phyloP scores from a whole-genome alignment of 768 basidiomycete species.

The Lentinula boryana region DNA sequence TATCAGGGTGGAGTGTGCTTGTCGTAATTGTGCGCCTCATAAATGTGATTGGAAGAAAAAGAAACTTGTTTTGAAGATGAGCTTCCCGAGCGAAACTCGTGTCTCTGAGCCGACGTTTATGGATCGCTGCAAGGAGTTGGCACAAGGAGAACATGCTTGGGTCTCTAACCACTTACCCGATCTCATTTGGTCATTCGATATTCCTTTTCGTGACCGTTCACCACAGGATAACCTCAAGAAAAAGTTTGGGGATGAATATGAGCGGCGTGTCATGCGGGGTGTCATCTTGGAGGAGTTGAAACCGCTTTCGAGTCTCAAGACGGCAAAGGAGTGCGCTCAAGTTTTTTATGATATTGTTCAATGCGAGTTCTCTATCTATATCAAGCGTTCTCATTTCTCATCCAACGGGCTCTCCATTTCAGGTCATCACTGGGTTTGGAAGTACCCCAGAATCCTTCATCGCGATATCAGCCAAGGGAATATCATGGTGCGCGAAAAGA shows the following conservation, averaged over 20 bases:
- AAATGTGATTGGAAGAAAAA: too few relatives aligned
- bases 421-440: not conserved
- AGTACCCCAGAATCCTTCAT: not conserved
- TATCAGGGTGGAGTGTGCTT: not conserved
- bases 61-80: not conserved
- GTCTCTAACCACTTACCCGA: not conserved
- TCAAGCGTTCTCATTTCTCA: not conserved
- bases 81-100: not conserved
- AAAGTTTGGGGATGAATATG: not conserved
- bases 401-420: not conserved
- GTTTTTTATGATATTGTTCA: not conserved
- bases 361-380: not conserved
- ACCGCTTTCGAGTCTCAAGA: not conserved
- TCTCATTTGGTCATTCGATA: not conserved
- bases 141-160: not conserved
- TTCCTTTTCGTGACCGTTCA: not conserved
- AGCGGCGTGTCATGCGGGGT: not conserved
- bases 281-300: not conserved
- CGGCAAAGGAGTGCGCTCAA: not conserved
- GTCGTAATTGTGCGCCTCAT: not conserved
- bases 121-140: not conserved
- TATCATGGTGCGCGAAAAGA: not conserved
- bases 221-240: not conserved
- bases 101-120: not conserved
- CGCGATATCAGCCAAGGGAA: conserved; percentile 2